Evolutionary conservation across 345 rosid species (phyloP), one percentile per base, ranked within the genome.

Genomic region (Boechera stricta): DNA sequence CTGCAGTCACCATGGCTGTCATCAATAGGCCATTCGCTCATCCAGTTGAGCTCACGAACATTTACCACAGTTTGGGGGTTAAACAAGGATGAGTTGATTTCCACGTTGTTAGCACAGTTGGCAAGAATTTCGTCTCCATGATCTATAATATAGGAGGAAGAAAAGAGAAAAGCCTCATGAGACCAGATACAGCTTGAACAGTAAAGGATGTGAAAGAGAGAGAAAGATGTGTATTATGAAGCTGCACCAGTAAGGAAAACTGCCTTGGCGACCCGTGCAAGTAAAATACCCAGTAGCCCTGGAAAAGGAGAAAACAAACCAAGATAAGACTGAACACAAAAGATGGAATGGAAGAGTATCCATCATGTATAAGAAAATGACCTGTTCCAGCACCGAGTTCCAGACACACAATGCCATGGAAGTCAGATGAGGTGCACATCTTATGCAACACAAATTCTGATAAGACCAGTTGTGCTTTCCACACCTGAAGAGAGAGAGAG

Each of bases 341-440:
- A 64, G 24, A 35, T 35, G 42, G 42, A 15, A 49, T 2, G 26
- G 26, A 56, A 31, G 3, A 21, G n/a, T 18, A 47, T 7, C 35
- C 24, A 62, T 64, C 35, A 24, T 41, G 11, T 28, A 4, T 45
- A 41, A 2, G 26, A 29, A 9, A 21, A 31, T 31, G 49, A 92
- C 98, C 98, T 73, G 97, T 92, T 80, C 97, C 97, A 80, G 95
- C 89, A 72, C 98, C 98, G 67, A 94, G 95, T 79, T 89, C 97
- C 6, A 92, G 54, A 11, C 86, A 78, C 36, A 82, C 74, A 59
- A 75, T 77, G 59, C 82, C 90, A 82, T 83, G 84, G 49, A 92
- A 82, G 8, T 84, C 87, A 48, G 85, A 83, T 3, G 94, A 86
- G 68, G 89, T 88, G 70, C 76, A 82, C 74, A 88, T 89, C 77